Base-by-base conservation (phyloP, 1,284 basidiomycete species). In the Cutaneotrichosporon sp. region DNA sequence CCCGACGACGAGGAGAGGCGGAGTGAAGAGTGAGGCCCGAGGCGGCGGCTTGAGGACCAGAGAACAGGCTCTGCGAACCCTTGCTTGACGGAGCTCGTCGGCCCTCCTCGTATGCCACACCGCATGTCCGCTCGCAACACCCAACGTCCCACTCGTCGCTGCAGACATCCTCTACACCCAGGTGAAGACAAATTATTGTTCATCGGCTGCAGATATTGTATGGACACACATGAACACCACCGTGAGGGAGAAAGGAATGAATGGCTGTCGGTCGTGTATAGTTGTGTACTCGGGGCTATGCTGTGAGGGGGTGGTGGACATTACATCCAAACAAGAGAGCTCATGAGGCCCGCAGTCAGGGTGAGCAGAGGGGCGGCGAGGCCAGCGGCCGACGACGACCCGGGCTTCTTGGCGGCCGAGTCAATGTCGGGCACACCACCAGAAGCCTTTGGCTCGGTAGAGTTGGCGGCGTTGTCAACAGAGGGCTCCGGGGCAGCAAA, bases 311-410 rank as follows among this genome's bases (percentile, higher is more conserved):
- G 22, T 34, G 33, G 31, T 29, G 25, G 45, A 42, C 22, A 6
- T 22, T 63, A 63, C 53, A 58, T 47, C 61, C 61, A 63, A 8
- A 54, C 53, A 22, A 49, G 25, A 20, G 61, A 49, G 38, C 33
- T 55, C 22, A 63, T 22, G 33, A 47, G 25, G 11, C 38, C 43
- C 27, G 54, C 6, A 16, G 29, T 34, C 14, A 58, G 9, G 25
- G 47, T 18, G 11, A 60, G 47, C 6, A 43, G 10, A 16, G 61
- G 53, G 14, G 14, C 34, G 29, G 16, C n/a, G 27, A 56, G n/a
- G 3, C 25, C 8, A 7, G 38, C 29, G 10, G 38, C 38, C 11
- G 54, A 42, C 27, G 54, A 42, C n/a, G n/a, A n/a, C n/a, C n/a
- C n/a, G 6, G 34, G 22, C 34, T 53, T n/a, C 51, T 53, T 36